Percentiles rank a stretch among this genome's conserved stretches.
phyloP scores from a whole-genome alignment of 1,284 basidiomycete species.

The Pseudozyma sp. region DNA sequence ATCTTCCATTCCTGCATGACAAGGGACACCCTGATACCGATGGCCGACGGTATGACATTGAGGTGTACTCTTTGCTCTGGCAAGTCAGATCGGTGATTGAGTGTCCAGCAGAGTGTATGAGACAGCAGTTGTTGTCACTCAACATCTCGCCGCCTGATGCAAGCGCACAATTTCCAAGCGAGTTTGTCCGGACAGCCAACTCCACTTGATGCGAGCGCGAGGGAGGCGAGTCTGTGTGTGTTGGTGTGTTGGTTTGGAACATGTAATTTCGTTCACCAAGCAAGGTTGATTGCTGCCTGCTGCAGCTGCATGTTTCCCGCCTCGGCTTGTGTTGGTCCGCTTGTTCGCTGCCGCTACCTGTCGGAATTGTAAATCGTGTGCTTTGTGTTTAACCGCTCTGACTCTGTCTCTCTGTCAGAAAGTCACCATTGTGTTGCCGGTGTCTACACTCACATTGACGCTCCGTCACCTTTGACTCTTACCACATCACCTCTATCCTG shows the following conservation, averaged over 20 bases:
- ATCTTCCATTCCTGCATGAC: too few species aligned
- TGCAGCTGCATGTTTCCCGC: conserved; percentile 20
- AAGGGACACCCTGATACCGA: too few species aligned
- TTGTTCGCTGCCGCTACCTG: too few species aligned
- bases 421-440: too few species aligned
- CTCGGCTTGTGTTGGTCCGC: conserved; percentile 1
- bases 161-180: not conserved
- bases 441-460: too few species aligned
- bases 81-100: too few species aligned
- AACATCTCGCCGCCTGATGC: conserved; percentile 11
- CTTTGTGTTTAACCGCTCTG: not conserved
- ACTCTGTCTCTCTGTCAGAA: not conserved
- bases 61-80: too few species aligned
- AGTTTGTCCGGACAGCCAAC: not conserved
- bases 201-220: conserved; percentile 1
- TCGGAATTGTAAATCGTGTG: not conserved
- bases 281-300: not conserved
- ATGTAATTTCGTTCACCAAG: conserved; percentile 23
- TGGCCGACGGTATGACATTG: too few species aligned
- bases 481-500: not conserved
- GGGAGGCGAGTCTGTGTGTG: conserved; percentile 4
- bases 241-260: conserved; percentile 31
- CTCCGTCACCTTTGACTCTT: not conserved
- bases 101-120: not conserved
- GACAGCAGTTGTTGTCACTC: conserved; percentile 3